Base-by-base conservation (phyloP, 1,284 basidiomycete genomes). In the Ceratorhiza oryzae-sativae region DNA sequence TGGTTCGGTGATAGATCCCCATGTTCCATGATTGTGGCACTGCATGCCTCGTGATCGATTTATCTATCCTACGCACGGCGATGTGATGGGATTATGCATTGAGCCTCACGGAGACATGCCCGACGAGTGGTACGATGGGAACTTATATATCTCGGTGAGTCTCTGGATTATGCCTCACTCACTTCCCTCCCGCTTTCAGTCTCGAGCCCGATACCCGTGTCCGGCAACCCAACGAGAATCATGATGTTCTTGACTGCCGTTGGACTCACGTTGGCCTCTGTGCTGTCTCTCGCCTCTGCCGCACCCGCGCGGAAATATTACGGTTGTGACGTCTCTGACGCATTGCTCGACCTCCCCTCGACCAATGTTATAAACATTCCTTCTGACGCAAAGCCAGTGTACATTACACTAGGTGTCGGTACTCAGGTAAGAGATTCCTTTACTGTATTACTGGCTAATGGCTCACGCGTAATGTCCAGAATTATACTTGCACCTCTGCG, bases 381-480 rank as follows among this genome's bases (percentile, higher is more conserved):
- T 3, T 30, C 36, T 6, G 55, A 42, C 27, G 42, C 65, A 39
- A 51, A 63, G 23, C 82, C 82, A 0, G 79, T 79, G 5, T 85
- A 80, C 75, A 81, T 87, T 51, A 80, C 82, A 3, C 79, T 88
- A 39, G 84, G 81, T 34, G 79, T 85, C 32, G 84, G 84, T n/a
- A 70, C 53, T 10, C 67, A 70, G 67, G 67, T 70, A 45, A 42
- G 9, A 30, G n/a, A 23, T 39, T 25, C n/a, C 23, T 20, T 42
- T 39, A n/a, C n/a, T n/a, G n/a, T n/a, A n/a, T n/a, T n/a, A n/a
- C n/a, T n/a, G n/a, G n/a, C n/a, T n/a, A 10, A 20, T 4, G 12
- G 4, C 39, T 46, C 23, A 61, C 9, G 6, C 23, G 13, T 18
- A 13, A 5, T 39, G 77, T 80, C n/a, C 84, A 86, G 75, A 86